phyloP scores from a whole-genome alignment of 2,329 filamentous ascomycete species.

The Phyllosticta citriasiana region DNA sequence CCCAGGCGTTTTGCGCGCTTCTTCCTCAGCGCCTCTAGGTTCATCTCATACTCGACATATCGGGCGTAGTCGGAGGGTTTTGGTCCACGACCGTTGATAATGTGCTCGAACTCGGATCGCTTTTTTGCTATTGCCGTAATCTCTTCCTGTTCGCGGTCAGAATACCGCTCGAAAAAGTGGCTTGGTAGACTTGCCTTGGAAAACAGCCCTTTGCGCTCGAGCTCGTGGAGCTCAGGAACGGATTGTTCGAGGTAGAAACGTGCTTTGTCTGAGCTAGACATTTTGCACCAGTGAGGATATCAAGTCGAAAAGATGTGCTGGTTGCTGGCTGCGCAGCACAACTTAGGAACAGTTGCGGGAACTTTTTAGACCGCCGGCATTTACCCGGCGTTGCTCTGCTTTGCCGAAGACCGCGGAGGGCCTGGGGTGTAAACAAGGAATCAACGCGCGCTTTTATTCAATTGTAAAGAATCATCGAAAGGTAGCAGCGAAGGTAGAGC shows the following conservation, averaged over 20 bases:
- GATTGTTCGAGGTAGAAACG: conserved; percentile 90
- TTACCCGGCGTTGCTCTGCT: background rate
- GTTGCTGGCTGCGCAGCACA: background rate
- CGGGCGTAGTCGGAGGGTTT: conserved; percentile 66
- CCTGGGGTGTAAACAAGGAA: background rate
- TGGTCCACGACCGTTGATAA: conserved; percentile 71
- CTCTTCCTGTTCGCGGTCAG: conserved; percentile 54
- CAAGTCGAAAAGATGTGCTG: background rate
- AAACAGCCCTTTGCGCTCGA: conserved; percentile 87
- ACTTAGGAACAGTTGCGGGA: background rate
- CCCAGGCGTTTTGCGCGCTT: conserved; percentile 77
- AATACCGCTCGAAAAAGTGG: conserved; percentile 7
- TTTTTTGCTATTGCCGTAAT: conserved; percentile 82
- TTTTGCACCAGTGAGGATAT: background rate
- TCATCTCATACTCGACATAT: conserved; percentile 67
- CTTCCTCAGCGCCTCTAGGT: conserved; percentile 60
- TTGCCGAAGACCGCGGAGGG: too few relatives aligned
- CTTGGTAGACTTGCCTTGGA: conserved; percentile 47
- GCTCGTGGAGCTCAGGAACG: conserved; percentile 85
- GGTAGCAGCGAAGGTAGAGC: background rate
- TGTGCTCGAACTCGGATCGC: conserved; percentile 88
- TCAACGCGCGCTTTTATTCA: background rate
- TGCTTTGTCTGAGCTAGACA: conserved; percentile 66
- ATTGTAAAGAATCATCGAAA: background rate
- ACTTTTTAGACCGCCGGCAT: background rate